Evolutionary conservation across 2,329 filamentous ascomycete species (phyloP), one percentile per base, ranked within the genome.

Genomic region (Trichophyton equinum): DNA sequence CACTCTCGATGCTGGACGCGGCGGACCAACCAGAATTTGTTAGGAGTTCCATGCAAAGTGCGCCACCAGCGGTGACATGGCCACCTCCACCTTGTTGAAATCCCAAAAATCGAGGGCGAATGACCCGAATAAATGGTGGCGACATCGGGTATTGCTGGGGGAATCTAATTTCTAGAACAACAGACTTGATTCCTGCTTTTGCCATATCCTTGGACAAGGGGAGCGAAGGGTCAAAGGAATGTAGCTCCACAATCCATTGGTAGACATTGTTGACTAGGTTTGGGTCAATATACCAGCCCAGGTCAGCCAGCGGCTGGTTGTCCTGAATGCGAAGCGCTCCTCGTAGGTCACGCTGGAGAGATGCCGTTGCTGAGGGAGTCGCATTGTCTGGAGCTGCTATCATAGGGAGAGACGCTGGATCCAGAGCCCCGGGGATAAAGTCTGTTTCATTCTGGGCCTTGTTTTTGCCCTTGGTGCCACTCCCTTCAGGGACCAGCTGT

Each of bases 241-340:
- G 91, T 1, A 96, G 77, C 71, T 96, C 88, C 4, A 95, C 85
- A 62, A 95, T 90, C 91, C 91, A 95, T 68, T 95, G 90, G 68
- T 94, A 96, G 64, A 91, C 79, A 68, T 91, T 95, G 22, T 76
- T 81, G 42, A 91, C 77, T 57, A 82, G 81, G 4, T 78, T 76
- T 13, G 80, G 75, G 68, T 95, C 82, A 60, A 95, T 85, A 68
- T 89, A 90, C 90, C 91, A 96, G 15, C 91, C 91, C 0, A 95
- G 79, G 62, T 87, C 82, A 62, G 85, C 80, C 1, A 82, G 70
- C 0, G 83, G 80, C 0, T 80, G 83, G 9, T 71, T 75, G 0
- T 81, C 72, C 69, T 96, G 91, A 1, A 85, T 72, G 62, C 82
- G 81, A 38, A 88, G 74, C 0, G 91, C 76, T 7, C 79, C 77